Evolutionary conservation across 139 green algal species (phyloP), one percentile per base, ranked within the genome.

Genomic region (Astrephomene gubernaculifera): DNA sequence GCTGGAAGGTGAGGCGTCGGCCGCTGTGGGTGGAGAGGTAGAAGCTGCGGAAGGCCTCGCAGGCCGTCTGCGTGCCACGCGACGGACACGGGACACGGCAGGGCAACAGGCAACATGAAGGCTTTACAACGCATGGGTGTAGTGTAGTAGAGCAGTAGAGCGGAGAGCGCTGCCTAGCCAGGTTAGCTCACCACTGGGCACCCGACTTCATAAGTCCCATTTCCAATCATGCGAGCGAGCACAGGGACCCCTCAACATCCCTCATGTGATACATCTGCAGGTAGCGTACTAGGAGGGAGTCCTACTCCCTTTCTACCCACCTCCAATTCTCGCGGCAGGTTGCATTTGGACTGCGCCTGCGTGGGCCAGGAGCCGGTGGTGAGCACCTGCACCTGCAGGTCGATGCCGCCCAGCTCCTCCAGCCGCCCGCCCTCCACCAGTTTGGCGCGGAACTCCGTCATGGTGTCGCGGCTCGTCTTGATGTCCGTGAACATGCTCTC

Each of bases 401-500:
- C 96, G 36, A 98, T 79, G 1, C 87, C 91, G 24, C 76, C 76
- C 79, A 95, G 85, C 43, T 93, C 81, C 19, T 67, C 63, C 4
- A 86, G 78, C 36, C 31, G 60, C 0, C 61, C 49, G 64, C 74
- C 35, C 73, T 86, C 84, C 7, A 72, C 78, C 39, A 95, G 53
- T 38, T 84, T 76, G 64, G 80, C 72, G 87, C 91, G 94, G 92
- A 97, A 99, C 36, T 95, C 95, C 41, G 61, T 33, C 95, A 98
- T 98, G 61, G 92, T 96, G 81, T 99, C 96, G 39, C 86, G 71
- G 69, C 86, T 94, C 38, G 96, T 99, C 89, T 96, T 97, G 87
- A 99, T 98, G 95, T 99, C 97, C 39, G 92, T 98, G 89, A 99
- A 99, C 97, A 99, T 99, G 83, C 89, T 94, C 92, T 99, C 97